These are phyloP conservation scores for Urostyla sp. DNA, from an alignment of 73 alveolate species.

Conservation along the genomic window DNA sequence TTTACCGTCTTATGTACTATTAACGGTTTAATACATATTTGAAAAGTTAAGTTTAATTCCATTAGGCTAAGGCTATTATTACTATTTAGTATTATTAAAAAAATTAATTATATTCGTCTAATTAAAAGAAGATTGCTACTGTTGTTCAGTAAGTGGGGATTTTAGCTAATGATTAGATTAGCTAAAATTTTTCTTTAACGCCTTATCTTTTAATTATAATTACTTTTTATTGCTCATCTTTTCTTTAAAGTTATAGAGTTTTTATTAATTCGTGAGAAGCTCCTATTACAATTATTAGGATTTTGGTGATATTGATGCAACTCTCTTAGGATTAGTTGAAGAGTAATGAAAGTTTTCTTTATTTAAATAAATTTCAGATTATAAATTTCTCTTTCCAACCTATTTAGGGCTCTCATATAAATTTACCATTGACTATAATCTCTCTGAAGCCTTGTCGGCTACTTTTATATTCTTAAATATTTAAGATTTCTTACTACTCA, in stretches of 20 bases:
- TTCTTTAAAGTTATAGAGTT: background rate
- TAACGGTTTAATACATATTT: background rate
- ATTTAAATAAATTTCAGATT: no score
- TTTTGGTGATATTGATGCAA: slow-evolving; percentile 35
- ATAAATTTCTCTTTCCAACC: no score
- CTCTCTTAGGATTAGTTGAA: no score
- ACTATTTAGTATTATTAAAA: background rate
- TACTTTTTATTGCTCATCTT: background rate
- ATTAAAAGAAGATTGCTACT: background rate
- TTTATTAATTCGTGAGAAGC: slow-evolving; percentile 5
- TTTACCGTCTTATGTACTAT: slow-evolving; percentile 17
- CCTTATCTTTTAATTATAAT: background rate
- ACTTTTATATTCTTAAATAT: no score
- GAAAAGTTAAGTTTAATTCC: slow-evolving; percentile 14
- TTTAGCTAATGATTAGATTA: background rate
- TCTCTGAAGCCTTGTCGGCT: no score
- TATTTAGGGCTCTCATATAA: no score
- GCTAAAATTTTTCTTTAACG: slow-evolving; percentile 23
- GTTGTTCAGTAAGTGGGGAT: slow-evolving; percentile 3
- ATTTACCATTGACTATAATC: no score
- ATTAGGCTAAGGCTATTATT: background rate
- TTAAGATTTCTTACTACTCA: no score
- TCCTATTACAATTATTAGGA: background rate
- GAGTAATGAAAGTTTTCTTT: no score
- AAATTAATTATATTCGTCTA: slow-evolving; percentile 20